Evolutionary conservation across 2,329 filamentous ascomycete species (phyloP).

Genomic region (Ophiostoma fasciatum): DNA sequence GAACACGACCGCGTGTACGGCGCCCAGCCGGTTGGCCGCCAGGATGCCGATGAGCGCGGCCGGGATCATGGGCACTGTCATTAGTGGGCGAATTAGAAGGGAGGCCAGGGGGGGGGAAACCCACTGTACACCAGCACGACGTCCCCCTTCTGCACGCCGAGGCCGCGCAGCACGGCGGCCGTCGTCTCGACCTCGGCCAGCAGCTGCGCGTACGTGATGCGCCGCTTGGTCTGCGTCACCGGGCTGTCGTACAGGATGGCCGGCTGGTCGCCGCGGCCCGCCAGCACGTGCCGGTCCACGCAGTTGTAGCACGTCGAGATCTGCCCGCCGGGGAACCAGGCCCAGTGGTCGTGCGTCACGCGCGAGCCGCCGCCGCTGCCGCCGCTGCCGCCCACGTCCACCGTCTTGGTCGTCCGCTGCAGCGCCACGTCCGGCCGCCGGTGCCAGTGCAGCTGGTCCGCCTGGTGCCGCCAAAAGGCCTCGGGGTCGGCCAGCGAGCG

Average conservation of each 20-base stretch:
- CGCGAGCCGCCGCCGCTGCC: conserved; percentile 26
- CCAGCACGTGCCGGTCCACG: conserved; percentile 72
- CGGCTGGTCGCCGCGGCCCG: conserved; percentile 55
- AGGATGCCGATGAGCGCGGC: conserved; percentile 76
- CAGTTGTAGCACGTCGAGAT: conserved; percentile 90
- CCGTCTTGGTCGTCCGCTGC: conserved; percentile 42
- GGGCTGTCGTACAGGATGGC: conserved; percentile 84
- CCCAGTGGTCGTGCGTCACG: conserved; percentile 60
- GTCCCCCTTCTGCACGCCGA: conserved; percentile 71
- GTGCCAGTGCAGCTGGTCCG: conserved; percentile 67
- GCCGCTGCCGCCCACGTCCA: conserved; percentile 19
- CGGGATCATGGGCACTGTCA: conserved; percentile 97
- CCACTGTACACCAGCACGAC: conserved; percentile 80
- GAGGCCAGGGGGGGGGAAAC: conserved; percentile 13
- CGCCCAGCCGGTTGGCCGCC: conserved; percentile 66
- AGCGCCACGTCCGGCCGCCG: conserved; percentile 53
- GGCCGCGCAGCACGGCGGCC: conserved; percentile 66
- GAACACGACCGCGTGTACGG: conserved; percentile 84
- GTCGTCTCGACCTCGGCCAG: conserved; percentile 68
- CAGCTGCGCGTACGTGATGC: conserved; percentile 59
- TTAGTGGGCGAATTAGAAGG: neutral
- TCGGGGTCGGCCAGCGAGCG: conserved; percentile 54
- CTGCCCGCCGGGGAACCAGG: conserved; percentile 80
- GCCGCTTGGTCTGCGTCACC: conserved; percentile 58
- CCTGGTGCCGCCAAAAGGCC: conserved; percentile 62